Conservation (phyloP, 257 asterid genomes). For the Avicennia marina region DNA sequence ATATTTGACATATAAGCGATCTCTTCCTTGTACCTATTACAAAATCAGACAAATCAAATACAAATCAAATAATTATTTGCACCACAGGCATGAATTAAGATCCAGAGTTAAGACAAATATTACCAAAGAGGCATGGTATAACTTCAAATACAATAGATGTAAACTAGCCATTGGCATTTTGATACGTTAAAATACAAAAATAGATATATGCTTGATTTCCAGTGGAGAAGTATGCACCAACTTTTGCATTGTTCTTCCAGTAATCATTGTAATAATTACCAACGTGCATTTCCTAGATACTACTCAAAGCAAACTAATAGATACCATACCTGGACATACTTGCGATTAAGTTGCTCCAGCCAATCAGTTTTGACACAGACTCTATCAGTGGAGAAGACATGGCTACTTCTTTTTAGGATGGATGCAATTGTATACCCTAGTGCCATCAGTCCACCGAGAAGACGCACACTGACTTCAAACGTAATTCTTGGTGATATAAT, state of each 20-base stretch:
- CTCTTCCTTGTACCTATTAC: slow-evolving; percentile 91
- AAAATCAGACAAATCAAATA: slow-evolving; percentile 13
- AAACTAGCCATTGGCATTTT: too few species aligned
- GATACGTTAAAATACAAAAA: too few species aligned
- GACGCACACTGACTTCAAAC: slow-evolving; percentile 98
- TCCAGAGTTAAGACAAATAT: too few species aligned
- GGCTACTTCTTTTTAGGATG: slow-evolving; percentile 93
- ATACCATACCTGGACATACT: slow-evolving; percentile 73
- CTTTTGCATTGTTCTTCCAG: too few species aligned
- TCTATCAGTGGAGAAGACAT: slow-evolving; percentile 68
- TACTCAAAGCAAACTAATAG: slow-evolving; percentile 1
- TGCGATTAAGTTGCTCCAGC: slow-evolving; percentile 96
- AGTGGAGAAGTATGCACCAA: too few species aligned
- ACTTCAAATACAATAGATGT: too few species aligned
- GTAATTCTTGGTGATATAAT: slow-evolving; percentile 96
- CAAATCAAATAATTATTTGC: slow-evolving; percentile 19
- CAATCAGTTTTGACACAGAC: slow-evolving; percentile 88
- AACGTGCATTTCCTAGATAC: background rate
- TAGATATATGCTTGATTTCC: too few species aligned
- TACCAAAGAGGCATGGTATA: too few species aligned
- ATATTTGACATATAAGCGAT: slow-evolving; percentile 67
- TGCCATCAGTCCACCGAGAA: slow-evolving; percentile 99
- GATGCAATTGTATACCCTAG: slow-evolving; percentile 95
- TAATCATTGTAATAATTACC: too few species aligned
- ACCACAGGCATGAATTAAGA: slow-evolving; percentile 6